phyloP scores from a whole-genome alignment of 2,329 filamentous ascomycete genomes.

The Metarhizium robertsii region DNA sequence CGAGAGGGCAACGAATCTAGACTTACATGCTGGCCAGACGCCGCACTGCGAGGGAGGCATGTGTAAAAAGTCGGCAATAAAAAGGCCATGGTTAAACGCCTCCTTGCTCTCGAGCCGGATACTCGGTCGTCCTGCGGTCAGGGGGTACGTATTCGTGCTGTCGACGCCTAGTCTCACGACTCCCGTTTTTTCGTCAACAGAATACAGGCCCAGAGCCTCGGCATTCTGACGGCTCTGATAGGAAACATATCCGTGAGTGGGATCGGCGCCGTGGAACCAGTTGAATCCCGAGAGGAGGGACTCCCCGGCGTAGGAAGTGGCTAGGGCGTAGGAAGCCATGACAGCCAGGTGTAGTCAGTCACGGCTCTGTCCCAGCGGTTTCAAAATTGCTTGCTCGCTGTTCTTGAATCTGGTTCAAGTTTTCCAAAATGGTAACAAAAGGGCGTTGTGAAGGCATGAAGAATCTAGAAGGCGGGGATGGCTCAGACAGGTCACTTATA shows the following conservation, averaged over 20 bases:
- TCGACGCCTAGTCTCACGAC: slow-evolving; percentile 39
- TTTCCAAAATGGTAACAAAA: background rate
- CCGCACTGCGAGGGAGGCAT: slow-evolving; percentile 66
- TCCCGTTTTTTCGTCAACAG: slow-evolving; percentile 28
- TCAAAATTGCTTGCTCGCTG: background rate
- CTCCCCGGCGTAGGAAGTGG: slow-evolving; percentile 31
- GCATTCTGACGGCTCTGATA: slow-evolving; percentile 39
- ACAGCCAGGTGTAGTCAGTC: background rate
- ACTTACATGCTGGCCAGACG: slow-evolving; percentile 61
- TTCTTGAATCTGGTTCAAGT: background rate
- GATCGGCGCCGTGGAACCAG: slow-evolving; percentile 45
- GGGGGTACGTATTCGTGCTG: slow-evolving; percentile 25
- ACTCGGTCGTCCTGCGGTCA: slow-evolving; percentile 40
- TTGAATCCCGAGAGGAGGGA: slow-evolving; percentile 38
- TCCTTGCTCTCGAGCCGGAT: slow-evolving; percentile 59
- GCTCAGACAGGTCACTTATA: slow-evolving; percentile 5
- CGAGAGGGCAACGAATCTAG: background rate
- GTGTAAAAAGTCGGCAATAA: slow-evolving; percentile 63
- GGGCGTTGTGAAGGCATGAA: background rate
- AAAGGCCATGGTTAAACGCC: slow-evolving; percentile 54
- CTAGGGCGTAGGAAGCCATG: slow-evolving; percentile 35
- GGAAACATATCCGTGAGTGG: slow-evolving; percentile 57
- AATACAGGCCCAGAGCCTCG: slow-evolving; percentile 28
- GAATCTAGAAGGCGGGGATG: slow-evolving; percentile 1
- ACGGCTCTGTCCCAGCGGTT: slow-evolving; percentile 4